A percentile compares a stretch with the other conserved stretches of the same genome.
These are phyloP conservation scores for Xylaria intraflava DNA, from an alignment of 495 filamentous ascomycete genomes.

Conservation along the genomic window DNA sequence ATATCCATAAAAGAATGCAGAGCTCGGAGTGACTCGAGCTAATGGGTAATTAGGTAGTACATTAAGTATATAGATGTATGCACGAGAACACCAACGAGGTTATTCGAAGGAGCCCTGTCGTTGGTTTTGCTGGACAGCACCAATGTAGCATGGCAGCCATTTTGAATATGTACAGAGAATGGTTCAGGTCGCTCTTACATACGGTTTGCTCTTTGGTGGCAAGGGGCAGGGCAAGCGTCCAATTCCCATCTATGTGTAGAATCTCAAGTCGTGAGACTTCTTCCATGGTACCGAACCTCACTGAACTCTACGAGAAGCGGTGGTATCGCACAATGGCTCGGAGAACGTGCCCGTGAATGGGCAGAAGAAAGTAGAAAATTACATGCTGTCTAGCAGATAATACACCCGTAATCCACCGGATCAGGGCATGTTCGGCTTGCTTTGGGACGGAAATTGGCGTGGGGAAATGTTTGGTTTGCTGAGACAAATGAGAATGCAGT, in stretches of 20 bases:
- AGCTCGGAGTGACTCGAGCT: neutral
- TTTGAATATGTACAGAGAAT: neutral
- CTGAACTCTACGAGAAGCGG: neutral
- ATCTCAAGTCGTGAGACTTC: conserved; percentile 4
- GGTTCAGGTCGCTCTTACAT: neutral
- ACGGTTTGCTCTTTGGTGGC: neutral
- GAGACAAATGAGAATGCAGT: conserved; percentile 27
- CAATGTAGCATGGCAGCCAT: neutral
- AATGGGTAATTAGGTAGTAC: neutral
- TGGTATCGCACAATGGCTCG: neutral
- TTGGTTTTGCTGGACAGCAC: neutral
- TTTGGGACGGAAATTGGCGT: neutral
- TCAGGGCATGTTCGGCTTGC: neutral
- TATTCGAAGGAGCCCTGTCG: neutral
- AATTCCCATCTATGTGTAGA: neutral
- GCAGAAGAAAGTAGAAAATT: conserved; percentile 10
- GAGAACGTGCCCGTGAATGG: neutral
- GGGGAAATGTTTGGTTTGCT: neutral
- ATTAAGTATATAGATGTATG: neutral
- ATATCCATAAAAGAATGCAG: neutral
- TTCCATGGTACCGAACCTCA: neutral
- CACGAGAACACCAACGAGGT: neutral
- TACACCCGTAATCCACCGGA: neutral
- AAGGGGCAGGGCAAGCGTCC: neutral
- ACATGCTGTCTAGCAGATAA: conserved; percentile 15